A percentile compares a stretch with the other conserved stretches of the same genome.
Conservation (phyloP, 176 grass and related monocot species). For the Ensete glaucum region DNA sequence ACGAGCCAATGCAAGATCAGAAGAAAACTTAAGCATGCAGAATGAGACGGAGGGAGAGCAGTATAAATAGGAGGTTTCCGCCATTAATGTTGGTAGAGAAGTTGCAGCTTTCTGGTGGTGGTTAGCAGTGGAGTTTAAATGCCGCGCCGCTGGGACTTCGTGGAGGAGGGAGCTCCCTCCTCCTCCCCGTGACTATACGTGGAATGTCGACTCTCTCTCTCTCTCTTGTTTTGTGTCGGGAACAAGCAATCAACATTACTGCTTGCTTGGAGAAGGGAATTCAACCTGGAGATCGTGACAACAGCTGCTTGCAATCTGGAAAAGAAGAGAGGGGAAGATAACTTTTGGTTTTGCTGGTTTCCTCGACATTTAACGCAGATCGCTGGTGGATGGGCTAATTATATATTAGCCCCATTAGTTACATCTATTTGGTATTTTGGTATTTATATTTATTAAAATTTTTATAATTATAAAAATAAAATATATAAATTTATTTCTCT, state of each 20-base stretch:
- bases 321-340: neutral
- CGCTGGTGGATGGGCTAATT: neutral
- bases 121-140: neutral
- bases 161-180: neutral
- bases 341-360: neutral
- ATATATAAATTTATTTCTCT: too few species aligned
- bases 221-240: neutral
- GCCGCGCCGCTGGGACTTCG: neutral
- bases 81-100: neutral
- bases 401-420: too few species aligned
- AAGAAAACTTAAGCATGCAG: neutral
- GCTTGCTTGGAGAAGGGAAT: too few species aligned
- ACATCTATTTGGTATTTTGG: too few species aligned
- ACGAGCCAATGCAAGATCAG: neutral
- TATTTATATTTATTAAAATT: too few species aligned
- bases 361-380: neutral
- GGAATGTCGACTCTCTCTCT: neutral
- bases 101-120: neutral
- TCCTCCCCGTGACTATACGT: neutral
- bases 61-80: neutral
- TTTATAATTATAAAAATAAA: too few species aligned
- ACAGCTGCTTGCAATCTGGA: neutral
- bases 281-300: too few species aligned
- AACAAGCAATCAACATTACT: too few species aligned
- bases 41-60: neutral